These are phyloP conservation scores for Solanum chaucha DNA, from an alignment of 257 asterid genomes.

Conservation along the genomic window DNA sequence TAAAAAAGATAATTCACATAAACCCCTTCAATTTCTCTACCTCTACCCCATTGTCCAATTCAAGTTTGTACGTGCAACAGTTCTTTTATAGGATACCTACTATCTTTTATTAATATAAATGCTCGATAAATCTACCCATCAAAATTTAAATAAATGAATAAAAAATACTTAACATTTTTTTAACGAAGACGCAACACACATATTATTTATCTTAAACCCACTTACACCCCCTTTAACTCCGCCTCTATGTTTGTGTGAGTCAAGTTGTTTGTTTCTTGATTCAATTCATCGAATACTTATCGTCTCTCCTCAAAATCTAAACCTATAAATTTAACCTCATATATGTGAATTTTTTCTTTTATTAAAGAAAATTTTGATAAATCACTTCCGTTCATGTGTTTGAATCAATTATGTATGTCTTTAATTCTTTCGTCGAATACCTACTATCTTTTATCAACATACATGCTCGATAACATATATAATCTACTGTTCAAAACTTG, in stretches of 20 bases:
- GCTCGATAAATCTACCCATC: not conserved
- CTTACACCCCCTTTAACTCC: not conserved
- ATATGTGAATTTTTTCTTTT: not conserved
- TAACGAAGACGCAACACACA: not conserved
- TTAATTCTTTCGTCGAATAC: accelerated
- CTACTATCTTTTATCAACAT: not conserved
- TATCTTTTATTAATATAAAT: not conserved
- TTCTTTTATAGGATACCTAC: not conserved
- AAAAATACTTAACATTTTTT: not conserved
- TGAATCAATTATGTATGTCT: not conserved
- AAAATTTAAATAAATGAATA: not conserved
- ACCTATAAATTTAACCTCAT: not conserved
- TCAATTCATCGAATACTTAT: not conserved
- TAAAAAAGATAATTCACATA: not conserved
- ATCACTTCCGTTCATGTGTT: not conserved
- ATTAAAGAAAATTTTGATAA: not conserved
- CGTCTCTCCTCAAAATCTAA: not conserved
- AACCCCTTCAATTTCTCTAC: not conserved
- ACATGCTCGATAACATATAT: not conserved
- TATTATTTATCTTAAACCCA: not conserved
- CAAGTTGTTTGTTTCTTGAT: not conserved
- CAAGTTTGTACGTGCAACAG: not conserved
- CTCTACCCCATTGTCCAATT: not conserved
- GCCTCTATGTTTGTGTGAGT: not conserved
- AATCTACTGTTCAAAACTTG: not conserved